These are phyloP conservation scores for Metschnikowia sp. DNA, from an alignment of 805 yeast species.

Conservation along the genomic window DNA sequence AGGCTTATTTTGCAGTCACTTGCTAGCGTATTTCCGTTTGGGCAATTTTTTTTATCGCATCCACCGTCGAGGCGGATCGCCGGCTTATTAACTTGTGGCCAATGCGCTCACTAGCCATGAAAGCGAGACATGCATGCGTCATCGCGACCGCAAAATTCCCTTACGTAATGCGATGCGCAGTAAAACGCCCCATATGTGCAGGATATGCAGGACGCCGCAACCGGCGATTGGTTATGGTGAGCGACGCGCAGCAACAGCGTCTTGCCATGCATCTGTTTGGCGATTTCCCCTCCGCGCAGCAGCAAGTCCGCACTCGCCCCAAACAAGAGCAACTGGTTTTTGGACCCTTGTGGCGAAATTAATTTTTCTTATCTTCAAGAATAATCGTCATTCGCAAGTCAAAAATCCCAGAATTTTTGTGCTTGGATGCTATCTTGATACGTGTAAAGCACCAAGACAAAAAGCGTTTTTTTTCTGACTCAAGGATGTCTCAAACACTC, in stretches of 20 bases:
- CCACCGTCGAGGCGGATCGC: slow-evolving; percentile 2
- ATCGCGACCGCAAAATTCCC: background rate
- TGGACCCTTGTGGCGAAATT: background rate
- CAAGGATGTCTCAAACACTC: too few species aligned
- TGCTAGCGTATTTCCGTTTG: background rate
- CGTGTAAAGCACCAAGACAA: too few species aligned
- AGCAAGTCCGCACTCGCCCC: slow-evolving; percentile 6
- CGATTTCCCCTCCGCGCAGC: background rate
- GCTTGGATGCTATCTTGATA: too few species aligned
- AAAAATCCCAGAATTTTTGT: too few species aligned
- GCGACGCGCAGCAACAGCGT: background rate
- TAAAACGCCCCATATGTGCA: too few species aligned
- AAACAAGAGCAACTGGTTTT: background rate
- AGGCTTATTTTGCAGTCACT: background rate
- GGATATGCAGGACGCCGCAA: too few species aligned
- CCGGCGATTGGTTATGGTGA: too few species aligned
- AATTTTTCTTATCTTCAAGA: too few species aligned
- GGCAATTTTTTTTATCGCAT: background rate
- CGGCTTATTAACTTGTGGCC: slow-evolving; percentile 9
- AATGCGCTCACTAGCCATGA: slow-evolving; percentile 8
- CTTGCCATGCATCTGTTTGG: background rate
- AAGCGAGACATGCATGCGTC: slow-evolving; percentile 2
- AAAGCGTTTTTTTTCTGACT: too few species aligned
- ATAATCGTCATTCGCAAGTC: too few species aligned
- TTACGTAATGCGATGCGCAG: too few species aligned